Evolutionary conservation across 2,329 filamentous ascomycete species (phyloP), one percentile per base, ranked within the genome.

Genomic region (Trichophyton mentagrophytes): DNA sequence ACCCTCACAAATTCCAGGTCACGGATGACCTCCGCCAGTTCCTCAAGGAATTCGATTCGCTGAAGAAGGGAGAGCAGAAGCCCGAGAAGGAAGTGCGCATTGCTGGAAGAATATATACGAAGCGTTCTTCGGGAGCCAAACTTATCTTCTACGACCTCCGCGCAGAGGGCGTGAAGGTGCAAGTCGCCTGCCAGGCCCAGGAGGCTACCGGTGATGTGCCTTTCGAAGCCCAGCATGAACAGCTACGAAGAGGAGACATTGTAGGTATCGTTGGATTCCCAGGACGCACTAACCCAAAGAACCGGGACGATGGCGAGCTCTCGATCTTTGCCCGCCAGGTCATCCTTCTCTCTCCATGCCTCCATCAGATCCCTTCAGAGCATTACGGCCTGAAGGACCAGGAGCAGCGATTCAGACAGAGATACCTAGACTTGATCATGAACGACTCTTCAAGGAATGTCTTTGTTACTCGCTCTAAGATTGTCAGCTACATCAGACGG

Each of bases 351-450:
- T 87, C 92, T 0, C 93, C 93, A 7, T 97, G 92, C 75, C 77
- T 99, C 70, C 91, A 96, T 76, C 86, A 89, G 78, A 82, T 95
- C 67, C 93, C 93, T 27, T 73, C 72, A 64, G 90, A 93, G 74
- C 87, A 92, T 77, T 96, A 90, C 72, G 92, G 92, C 64, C 90
- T 97, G 80, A 92, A 95, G 81, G 91, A 97, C 73, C 84, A 90
- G 71, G 93, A 99, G 76, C 88, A 91, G 75, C 85, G 93, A 63
- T 91, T 90, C 82, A 88, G 95, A 68, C 89, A 96, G 78, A 84
- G 92, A 63, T 95, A 96, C 74, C 84, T 99, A 59, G 93, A 99
- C 74, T 80, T 99, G 68, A 93, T 99, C 76, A 95, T 97, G 87
- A 96, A 99, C 77, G 88, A 95, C 70, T 81, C 81, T 64, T 89